Evolutionary conservation across 2,329 filamentous ascomycete species (phyloP), one percentile per base, ranked within the genome.

Genomic region (Onygenales sp.): DNA sequence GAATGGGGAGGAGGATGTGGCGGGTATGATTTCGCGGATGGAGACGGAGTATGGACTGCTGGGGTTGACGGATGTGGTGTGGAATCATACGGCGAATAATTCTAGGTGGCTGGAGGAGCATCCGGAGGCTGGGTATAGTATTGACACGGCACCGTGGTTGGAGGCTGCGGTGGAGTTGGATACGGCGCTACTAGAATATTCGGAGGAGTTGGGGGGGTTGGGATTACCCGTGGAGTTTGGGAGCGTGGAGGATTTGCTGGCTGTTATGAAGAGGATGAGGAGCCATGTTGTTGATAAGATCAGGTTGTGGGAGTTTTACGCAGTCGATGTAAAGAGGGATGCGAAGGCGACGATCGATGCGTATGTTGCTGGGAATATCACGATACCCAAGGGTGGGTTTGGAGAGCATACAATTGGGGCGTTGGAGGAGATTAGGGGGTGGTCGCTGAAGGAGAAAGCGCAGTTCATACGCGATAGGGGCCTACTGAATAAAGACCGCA

Each of bases 61-160:
- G 54, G 89, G 88, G 57, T 72, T 98, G 73, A 96, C 92, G 1
- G 93, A 98, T 68, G 92, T 98, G 57, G 94, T 98, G 44, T 90
- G 93, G 77, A 98, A 98, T 66, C 93, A 98, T 73, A 98, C 93
- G 3, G 92, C 93, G 6, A 82, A 96, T 74, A 97, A 97, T 72
- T 94, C 87, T 71, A 82, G 86, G 63, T 98, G 93, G 93, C 79
- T 98, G 9, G 79, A 94, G 66, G 86, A 94, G 56, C 92, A 98
- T 65, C 93, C 94, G 0, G 93, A 98, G 62, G 87, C 90, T 44
- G 93, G 93, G 13, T 98, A 98, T 78, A 98, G 94, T 67, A 76
- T 95, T 59, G 84, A 84, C 42, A 97, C 92, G 0, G 91, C 93
- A 0, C 93, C 93, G 8, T 83, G 81, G 76, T 68, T 85, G 41